phyloP scores from a whole-genome alignment of 768 basidiomycete species.

The Mycena capillaripes region DNA sequence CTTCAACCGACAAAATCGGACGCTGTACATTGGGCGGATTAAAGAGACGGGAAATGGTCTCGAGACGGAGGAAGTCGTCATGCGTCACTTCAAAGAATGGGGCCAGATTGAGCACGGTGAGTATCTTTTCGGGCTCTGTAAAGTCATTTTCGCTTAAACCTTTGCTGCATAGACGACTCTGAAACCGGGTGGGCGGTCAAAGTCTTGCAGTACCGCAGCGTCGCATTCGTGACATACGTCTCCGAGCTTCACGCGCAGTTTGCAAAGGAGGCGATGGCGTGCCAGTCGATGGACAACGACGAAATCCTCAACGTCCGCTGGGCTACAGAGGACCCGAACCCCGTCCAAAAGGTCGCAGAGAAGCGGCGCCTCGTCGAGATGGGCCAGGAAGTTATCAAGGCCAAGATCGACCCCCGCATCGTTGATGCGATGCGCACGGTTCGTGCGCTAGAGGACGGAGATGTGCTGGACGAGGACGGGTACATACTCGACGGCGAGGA shows the following conservation, averaged over 20 bases:
- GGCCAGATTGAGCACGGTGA: slow-evolving; percentile 92
- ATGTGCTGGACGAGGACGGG: slow-evolving; percentile 56
- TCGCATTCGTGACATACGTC: slow-evolving; percentile 97
- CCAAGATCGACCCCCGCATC: slow-evolving; percentile 88
- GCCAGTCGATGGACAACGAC: slow-evolving; percentile 96
- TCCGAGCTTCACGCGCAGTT: slow-evolving; percentile 91
- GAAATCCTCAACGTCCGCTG: slow-evolving; percentile 98
- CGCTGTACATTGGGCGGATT: slow-evolving; percentile 94
- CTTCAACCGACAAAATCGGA: slow-evolving; percentile 94
- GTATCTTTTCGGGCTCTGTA: slow-evolving; percentile 46
- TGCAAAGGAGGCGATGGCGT: slow-evolving; percentile 99
- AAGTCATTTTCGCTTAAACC: slow-evolving; percentile 1
- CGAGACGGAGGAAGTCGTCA: slow-evolving; percentile 94
- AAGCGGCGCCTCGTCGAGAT: slow-evolving; percentile 85
- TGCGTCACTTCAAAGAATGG: slow-evolving; percentile 95
- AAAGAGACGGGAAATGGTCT: slow-evolving; percentile 90
- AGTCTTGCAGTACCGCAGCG: slow-evolving; percentile 92
- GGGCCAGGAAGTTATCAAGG: slow-evolving; percentile 89
- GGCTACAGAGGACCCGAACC: slow-evolving; percentile 99
- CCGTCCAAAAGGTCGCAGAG: slow-evolving; percentile 88
- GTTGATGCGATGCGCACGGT: slow-evolving; percentile 91
- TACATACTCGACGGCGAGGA: slow-evolving; percentile 48
- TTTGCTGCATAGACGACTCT: slow-evolving; percentile 41
- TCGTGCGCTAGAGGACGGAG: slow-evolving; percentile 91
- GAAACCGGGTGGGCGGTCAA: slow-evolving; percentile 69